Percentiles rank a stretch among this genome's conserved stretches.
Evolutionary conservation across 2,329 filamentous ascomycete genomes (phyloP).

Genomic region (Dothideomycetes sp.): DNA sequence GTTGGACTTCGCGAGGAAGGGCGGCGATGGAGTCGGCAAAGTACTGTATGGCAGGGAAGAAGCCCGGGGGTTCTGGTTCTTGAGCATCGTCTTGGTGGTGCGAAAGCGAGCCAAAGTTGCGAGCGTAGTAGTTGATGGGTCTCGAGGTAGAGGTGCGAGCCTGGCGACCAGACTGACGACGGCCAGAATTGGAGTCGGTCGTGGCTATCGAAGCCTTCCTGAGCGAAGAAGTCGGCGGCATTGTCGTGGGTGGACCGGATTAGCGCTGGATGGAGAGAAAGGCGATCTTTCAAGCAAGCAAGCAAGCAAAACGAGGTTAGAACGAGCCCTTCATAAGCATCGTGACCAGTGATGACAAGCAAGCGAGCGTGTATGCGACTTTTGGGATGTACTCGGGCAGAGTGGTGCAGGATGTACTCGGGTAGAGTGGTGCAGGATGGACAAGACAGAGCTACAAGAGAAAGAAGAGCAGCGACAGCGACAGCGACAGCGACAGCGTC

Average conservation of each 20-base stretch:
- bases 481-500: too few species aligned
- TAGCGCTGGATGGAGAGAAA: too few species aligned
- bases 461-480: too few species aligned
- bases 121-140: conserved; percentile 44
- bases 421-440: too few species aligned
- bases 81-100: conserved; percentile 24
- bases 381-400: too few species aligned
- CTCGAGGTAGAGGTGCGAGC: conserved; percentile 37
- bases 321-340: too few species aligned
- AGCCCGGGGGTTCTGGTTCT: conserved; percentile 34
- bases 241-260: conserved; percentile 6
- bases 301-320: too few species aligned
- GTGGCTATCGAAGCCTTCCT: conserved; percentile 14
- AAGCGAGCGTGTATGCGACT: too few species aligned
- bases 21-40: conserved; percentile 91
- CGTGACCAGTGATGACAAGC: too few species aligned
- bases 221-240: conserved; percentile 15
- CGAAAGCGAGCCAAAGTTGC: conserved; percentile 34
- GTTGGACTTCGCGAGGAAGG: conserved; percentile 86
- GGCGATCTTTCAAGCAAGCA: too few species aligned
- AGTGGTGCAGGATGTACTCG: too few species aligned
- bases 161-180: conserved; percentile 33
- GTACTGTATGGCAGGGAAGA: conserved; percentile 58
- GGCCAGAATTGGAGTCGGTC: conserved; percentile 10
- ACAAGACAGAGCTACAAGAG: too few species aligned